Conservation (phyloP, 495 filamentous ascomycete species). For the Penicillium arizonense region DNA sequence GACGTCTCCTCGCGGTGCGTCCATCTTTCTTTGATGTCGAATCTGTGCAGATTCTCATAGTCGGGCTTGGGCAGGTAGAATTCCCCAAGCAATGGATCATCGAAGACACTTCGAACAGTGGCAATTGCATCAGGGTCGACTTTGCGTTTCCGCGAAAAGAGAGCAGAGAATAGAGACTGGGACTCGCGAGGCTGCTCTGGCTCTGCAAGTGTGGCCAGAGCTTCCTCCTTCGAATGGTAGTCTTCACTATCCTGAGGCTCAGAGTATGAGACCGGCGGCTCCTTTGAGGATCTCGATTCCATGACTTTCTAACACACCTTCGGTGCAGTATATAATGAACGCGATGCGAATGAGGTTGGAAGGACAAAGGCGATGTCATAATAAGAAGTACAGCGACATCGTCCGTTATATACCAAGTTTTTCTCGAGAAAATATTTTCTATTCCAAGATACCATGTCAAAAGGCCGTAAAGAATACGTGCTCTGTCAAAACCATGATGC, state of each 20-base stretch:
- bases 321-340: not conserved
- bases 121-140: constrained; percentile 51
- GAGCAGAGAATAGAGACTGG: not conserved
- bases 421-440: not conserved
- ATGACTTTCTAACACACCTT: not conserved
- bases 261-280: not conserved
- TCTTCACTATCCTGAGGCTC: not conserved
- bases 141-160: not conserved
- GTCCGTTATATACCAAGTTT: no score
- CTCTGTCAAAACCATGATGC: not conserved
- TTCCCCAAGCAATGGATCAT: constrained; percentile 43
- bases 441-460: not conserved
- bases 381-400: no score
- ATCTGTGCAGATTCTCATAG: constrained; percentile 49
- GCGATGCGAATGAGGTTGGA: not conserved
- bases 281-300: not conserved
- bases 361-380: no score
- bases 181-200: not conserved
- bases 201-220: not conserved
- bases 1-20: constrained; percentile 44
- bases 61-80: constrained; percentile 48
- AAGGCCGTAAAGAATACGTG: not conserved
- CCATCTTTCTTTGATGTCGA: constrained; percentile 50
- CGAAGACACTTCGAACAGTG: constrained; percentile 49
- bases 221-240: not conserved